Base-by-base conservation (phyloP, 2,329 filamentous ascomycete genomes). In the Alternaria incomplexa region DNA sequence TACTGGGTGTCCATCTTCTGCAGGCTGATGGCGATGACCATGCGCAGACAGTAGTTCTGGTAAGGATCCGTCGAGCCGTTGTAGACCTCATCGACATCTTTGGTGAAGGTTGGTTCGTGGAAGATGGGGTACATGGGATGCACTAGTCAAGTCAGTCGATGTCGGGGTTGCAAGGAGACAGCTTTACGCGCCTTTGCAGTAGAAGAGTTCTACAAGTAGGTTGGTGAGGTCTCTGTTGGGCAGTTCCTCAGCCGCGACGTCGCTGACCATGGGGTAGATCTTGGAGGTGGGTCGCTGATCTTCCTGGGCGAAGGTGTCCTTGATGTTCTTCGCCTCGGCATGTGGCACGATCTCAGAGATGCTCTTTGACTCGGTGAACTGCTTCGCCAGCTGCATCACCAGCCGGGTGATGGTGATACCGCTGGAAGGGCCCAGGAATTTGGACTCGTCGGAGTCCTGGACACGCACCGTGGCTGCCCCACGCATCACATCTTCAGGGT, bases 331-430 rank as follows among this genome's bases (percentile, higher is more conserved):
- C 81, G 89, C 76, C 79, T 88, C 79, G 82, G 89, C 77, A 87
- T 94, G 91, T 4, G 94, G 93, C 30, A 97, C 92, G 53, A 98
- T 89, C 70, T 97, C 93, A 61, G 93, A 93, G 77, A 98, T 97
- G 68, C 91, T 93, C 79, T 93, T 92, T 6, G 93, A 91, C 73
- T 96, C 91, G 25, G 93, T 96, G 74, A 95, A 97, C 66, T 93
- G 91, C 82, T 97, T 98, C 56, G 95, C 95, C 80, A 97, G 89
- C 78, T 97, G 94, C 91, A 99, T 97, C 11, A 99, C 90, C 70
- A 98, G 86, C 28, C 95, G 89, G 12, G 94, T 97, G 84, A 98
- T 97, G 75, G 93, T 93, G 73, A 97, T 97, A 63, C 95, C 96
- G 78, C 95, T 98, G 52, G 94, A 97, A 3, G 96, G 92, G 0